These are phyloP conservation scores for Syzygium syzygioides DNA, from an alignment of 441 rosid species.

Conservation along the genomic window DNA sequence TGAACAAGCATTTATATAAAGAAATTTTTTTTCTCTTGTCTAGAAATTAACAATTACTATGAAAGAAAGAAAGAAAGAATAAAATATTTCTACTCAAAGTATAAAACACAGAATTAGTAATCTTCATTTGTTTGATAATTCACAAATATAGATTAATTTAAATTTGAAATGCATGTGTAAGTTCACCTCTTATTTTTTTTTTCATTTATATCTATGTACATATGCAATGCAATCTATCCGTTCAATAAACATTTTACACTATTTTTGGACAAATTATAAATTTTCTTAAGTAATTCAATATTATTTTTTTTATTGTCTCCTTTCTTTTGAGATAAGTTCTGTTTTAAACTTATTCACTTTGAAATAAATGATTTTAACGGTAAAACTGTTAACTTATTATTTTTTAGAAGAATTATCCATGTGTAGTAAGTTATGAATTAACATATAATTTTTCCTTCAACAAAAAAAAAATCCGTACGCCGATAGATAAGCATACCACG, in stretches of 20 bases:
- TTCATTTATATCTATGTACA: not conserved
- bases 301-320: not conserved
- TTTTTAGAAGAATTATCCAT: not conserved
- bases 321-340: not conserved
- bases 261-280: not conserved
- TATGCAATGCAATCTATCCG: rapidly evolving
- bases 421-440: not conserved
- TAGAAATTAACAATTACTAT: not conserved
- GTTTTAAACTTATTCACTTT: not conserved
- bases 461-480: rapidly evolving
- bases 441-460: not conserved
- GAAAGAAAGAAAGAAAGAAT: not conserved
- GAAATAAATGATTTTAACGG: not conserved
- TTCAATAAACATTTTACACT: not conserved
- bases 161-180: rapidly evolving
- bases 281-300: not conserved
- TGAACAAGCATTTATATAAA: not conserved
- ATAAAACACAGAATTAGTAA: not conserved
- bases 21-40: not conserved
- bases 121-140: not conserved
- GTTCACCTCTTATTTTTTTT: not conserved
- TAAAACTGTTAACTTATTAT: not conserved
- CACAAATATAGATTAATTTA: not conserved
- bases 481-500: rapidly evolving
- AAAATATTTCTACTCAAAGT: not conserved